Base-by-base conservation (phyloP, 345 rosid species). In the Syzygium jambos region DNA sequence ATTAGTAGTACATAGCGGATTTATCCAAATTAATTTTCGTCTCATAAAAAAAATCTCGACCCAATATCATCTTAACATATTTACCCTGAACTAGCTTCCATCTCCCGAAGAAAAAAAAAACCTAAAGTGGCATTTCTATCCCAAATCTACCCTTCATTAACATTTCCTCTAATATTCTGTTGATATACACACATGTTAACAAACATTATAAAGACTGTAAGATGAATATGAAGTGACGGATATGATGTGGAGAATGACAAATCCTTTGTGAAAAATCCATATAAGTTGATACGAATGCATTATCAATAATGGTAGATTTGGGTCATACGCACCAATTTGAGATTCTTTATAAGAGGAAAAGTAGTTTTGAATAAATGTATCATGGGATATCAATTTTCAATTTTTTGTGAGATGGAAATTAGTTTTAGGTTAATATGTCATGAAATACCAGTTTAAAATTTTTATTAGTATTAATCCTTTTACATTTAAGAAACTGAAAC, bases 71-170 rank as follows among this genome's bases (percentile, higher is more conserved):
- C 23, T 1, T 4, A 0, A 30, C 4, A 21, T 23, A 56, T 3
- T 56, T 22, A 68, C 1, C 21, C 46, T 0, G 4, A 34, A 11
- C 3, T 34, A 17, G 25, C 12, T 0, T 68, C 15, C 11, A 3
- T 21, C 43, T 68, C 43, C 34, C 10, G 2, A 16, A 34, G 1
- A 2, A 9, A 9, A 68, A 17, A 68, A 8, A 30, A 29, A 29
- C 5, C 4, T 1, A 30, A 0, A 29, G 2, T 0, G 23, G 2
- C 2, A 30, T 12, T 1, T 19, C 1, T 10, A 68, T 2, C 22
- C 43, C 43, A 30, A 65, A 7, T 68, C 19, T 17, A 17, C 38
- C 3, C 1, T 30, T 23, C 19, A 0, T 17, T 16, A 34, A 4
- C 12, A 68, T 68, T 68, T 3, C 1, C 1, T 68, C 25, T 0